Evolutionary conservation across 805 yeast species (phyloP).

Genomic region (Myxozyma vanderwaltii): DNA sequence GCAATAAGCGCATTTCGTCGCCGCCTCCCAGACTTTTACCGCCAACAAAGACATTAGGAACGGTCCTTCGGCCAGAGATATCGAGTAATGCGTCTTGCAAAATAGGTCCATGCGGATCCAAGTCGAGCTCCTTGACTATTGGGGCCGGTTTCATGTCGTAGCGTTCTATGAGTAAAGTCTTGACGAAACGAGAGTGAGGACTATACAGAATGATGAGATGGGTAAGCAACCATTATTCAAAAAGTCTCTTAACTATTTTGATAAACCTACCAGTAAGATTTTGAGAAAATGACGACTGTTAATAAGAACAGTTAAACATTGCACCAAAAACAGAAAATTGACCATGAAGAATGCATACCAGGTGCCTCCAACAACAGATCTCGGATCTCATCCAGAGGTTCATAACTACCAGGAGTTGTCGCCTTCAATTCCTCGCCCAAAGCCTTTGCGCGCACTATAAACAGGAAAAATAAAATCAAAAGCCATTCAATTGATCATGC

Average conservation of each 20-base stretch:
- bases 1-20: slow-evolving; percentile 73
- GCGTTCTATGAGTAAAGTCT: slow-evolving; percentile 60
- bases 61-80: slow-evolving; percentile 78
- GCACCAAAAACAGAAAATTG: neutral
- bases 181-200: slow-evolving; percentile 75
- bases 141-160: slow-evolving; percentile 76
- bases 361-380: slow-evolving; percentile 16
- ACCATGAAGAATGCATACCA: slow-evolving; percentile 13
- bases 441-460: neutral
- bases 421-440: neutral
- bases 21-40: slow-evolving; percentile 83
- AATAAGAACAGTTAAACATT: neutral
- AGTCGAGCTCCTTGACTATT: slow-evolving; percentile 76
- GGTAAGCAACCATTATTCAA: neutral
- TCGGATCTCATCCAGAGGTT: slow-evolving; percentile 25
- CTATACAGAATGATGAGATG: slow-evolving; percentile 40
- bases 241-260: too few relatives aligned
- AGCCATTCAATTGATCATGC: neutral
- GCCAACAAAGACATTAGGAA: slow-evolving; percentile 82
- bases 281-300: slow-evolving; percentile 51
- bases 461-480: neutral
- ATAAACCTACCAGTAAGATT: slow-evolving; percentile 46
- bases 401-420: neutral
- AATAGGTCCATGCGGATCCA: slow-evolving; percentile 71
- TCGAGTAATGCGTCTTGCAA: slow-evolving; percentile 72